These are phyloP conservation scores for Phyllostachys edulis DNA, from an alignment of 176 grass and related monocot genomes.

Conservation along the genomic window DNA sequence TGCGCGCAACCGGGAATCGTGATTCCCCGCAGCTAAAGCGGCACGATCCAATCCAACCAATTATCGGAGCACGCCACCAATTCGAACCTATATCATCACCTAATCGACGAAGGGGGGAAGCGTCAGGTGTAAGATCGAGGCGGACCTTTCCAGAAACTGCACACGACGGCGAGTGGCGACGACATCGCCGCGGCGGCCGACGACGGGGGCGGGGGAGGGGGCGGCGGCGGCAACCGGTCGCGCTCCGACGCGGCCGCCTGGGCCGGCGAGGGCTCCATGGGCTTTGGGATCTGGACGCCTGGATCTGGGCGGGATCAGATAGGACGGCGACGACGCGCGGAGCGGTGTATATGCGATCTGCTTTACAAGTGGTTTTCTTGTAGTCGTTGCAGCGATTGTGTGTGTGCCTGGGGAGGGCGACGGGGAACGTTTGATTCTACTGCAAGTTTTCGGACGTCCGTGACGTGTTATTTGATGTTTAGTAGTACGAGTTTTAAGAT, in stretches of 20 bases:
- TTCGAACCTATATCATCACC: not conserved
- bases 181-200: slow-evolving; percentile 45
- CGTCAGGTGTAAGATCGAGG: not conserved
- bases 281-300: slow-evolving; percentile 25
- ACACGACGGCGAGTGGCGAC: slow-evolving; percentile 81
- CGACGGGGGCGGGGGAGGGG: slow-evolving; percentile 31
- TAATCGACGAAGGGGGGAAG: not conserved
- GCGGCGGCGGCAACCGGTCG: slow-evolving; percentile 54
- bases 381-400: slow-evolving; percentile 9
- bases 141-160: slow-evolving; percentile 92
- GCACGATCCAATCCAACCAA: not conserved
- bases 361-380: slow-evolving; percentile 36
- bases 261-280: slow-evolving; percentile 53
- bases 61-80: not conserved
- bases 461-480: too few species aligned
- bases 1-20: not conserved
- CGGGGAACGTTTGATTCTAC: not conserved
- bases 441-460: not conserved
- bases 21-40: not conserved
- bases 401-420: not conserved
- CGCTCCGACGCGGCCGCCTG: slow-evolving; percentile 59
- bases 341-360: slow-evolving; percentile 31
- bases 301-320: slow-evolving; percentile 46
- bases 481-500: too few species aligned
- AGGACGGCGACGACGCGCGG: slow-evolving; percentile 25